Evolutionary conservation across 2,329 filamentous ascomycete species (phyloP).

Genomic region (Teratosphaeria pseudoeucalypti): DNA sequence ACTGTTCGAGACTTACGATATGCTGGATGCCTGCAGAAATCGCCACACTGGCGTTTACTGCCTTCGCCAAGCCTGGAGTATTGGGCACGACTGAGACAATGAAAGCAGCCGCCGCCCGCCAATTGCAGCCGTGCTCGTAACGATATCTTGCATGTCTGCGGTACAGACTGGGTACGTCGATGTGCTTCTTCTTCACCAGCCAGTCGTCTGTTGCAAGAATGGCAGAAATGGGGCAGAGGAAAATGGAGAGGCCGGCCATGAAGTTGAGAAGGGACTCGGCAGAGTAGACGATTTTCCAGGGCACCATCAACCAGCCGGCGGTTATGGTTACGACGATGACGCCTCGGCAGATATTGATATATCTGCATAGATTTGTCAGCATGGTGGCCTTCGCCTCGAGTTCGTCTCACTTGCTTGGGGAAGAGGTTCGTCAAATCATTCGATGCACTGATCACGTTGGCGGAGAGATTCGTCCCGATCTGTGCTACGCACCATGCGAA

Average conservation of each 20-base stretch:
- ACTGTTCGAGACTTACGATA: conserved; percentile 22
- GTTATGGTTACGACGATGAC: conserved; percentile 39
- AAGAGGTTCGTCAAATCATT: conserved; percentile 44
- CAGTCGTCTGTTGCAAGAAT: conserved; percentile 49
- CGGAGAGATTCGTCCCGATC: conserved; percentile 43
- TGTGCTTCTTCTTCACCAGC: conserved; percentile 35
- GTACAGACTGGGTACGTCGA: conserved; percentile 44
- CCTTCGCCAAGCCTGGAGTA: conserved; percentile 43
- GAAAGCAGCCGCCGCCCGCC: conserved; percentile 49
- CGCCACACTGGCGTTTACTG: conserved; percentile 30
- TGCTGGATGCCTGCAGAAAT: conserved; percentile 39
- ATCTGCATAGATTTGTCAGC: conserved; percentile 21
- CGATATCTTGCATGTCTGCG: conserved; percentile 40
- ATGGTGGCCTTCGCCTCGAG: neutral
- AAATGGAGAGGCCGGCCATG: conserved; percentile 56
- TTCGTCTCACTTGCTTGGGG: conserved; percentile 35
- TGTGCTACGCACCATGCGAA: conserved; percentile 43
- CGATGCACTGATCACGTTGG: conserved; percentile 44
- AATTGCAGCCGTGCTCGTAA: conserved; percentile 45
- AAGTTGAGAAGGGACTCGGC: conserved; percentile 45
- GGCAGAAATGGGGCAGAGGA: conserved; percentile 53
- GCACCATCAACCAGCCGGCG: conserved; percentile 33
- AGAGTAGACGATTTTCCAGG: conserved; percentile 55
- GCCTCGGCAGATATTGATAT: conserved; percentile 13
- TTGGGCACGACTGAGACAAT: conserved; percentile 47